phyloP scores from a whole-genome alignment of 768 basidiomycete species.

The Suillus placidus region DNA sequence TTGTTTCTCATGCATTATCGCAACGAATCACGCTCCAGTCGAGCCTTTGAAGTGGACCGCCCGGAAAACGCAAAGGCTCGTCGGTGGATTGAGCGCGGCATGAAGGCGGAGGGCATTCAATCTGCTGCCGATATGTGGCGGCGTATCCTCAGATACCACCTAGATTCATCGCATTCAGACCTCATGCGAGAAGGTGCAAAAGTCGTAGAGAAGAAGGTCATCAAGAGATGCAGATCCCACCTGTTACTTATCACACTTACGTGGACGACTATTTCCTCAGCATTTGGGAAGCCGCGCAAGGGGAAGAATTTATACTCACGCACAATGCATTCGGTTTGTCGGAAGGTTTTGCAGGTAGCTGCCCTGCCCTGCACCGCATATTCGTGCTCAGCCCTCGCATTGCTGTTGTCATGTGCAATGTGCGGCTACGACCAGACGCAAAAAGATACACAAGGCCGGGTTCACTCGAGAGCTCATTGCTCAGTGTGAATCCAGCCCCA shows the following conservation, averaged over 20 bases:
- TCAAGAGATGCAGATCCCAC: slow-evolving; percentile 14
- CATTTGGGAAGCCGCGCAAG: slow-evolving; percentile 39
- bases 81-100: slow-evolving; percentile 29
- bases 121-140: slow-evolving; percentile 34
- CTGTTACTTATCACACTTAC: slow-evolving; percentile 28
- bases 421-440: slow-evolving; percentile 14
- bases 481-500: slow-evolving; percentile 1
- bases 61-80: slow-evolving; percentile 21
- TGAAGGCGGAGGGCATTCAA: slow-evolving; percentile 21
- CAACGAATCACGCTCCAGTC: slow-evolving; percentile 17
- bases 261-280: slow-evolving; percentile 36
- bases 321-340: slow-evolving; percentile 36
- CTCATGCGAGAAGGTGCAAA: slow-evolving; percentile 11
- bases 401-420: slow-evolving; percentile 33
- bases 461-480: slow-evolving; percentile 7
- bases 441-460: not conserved
- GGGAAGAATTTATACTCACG: slow-evolving; percentile 37
- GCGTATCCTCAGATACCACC: slow-evolving; percentile 34
- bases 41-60: slow-evolving; percentile 32
- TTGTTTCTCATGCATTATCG: slow-evolving; percentile 41
- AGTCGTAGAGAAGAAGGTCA: not conserved
- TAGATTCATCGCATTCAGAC: slow-evolving; percentile 32
- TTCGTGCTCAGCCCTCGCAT: slow-evolving; percentile 40
- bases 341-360: slow-evolving; percentile 34
- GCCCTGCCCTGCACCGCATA: slow-evolving; percentile 30